Evolutionary conservation across 2,329 filamentous ascomycete species (phyloP).

Genomic region (Colletotrichum sp.): DNA sequence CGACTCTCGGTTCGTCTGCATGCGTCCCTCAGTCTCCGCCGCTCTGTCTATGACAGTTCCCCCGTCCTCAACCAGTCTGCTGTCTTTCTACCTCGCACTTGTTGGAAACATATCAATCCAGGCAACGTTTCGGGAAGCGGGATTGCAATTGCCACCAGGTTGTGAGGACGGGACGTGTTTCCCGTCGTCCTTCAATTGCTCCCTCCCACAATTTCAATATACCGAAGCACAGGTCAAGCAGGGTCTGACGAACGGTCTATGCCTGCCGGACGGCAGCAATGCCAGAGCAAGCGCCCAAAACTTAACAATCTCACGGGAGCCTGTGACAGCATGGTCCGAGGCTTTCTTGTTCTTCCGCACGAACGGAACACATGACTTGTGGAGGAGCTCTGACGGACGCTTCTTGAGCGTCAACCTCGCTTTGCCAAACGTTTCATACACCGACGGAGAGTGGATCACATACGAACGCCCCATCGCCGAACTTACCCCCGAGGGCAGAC

Average conservation of each 20-base stretch:
- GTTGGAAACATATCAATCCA: background rate
- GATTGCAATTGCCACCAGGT: background rate
- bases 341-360: background rate
- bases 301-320: background rate
- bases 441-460: background rate
- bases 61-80: background rate
- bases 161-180: background rate
- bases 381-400: background rate
- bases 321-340: background rate
- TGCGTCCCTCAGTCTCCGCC: background rate
- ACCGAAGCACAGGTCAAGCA: background rate
- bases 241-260: background rate
- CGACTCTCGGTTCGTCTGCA: background rate
- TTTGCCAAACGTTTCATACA: background rate
- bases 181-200: background rate
- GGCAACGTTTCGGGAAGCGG: background rate
- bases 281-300: background rate
- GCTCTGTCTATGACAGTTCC: background rate
- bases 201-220: background rate
- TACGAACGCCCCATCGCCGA: background rate
- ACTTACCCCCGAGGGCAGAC: background rate
- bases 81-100: background rate
- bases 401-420: background rate
- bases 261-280: background rate
- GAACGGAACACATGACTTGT: background rate